Evolutionary conservation across 23 red algal genomes (phyloP), one percentile per base, ranked within the genome.

Genomic region (Gracilaria domingensis): DNA sequence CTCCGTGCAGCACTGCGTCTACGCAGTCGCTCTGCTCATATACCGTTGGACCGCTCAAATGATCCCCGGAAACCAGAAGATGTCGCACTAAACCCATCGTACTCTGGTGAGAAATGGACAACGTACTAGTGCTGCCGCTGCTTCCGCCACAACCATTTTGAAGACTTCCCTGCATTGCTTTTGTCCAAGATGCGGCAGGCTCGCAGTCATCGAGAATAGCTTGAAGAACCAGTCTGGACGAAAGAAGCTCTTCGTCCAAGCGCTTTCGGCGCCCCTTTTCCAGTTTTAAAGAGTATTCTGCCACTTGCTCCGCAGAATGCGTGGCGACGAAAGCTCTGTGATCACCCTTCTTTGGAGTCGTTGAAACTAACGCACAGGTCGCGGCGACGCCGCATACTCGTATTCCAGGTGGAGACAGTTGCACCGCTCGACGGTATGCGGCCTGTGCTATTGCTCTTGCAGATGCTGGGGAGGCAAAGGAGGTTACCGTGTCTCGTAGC

Each of bases 191-290:
- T 69, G 30, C 32, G 26, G 11, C 30, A 32, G 64, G 64, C 26
- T 77, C 72, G 28, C 82, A 79, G 26, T 65, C 92, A 47, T 94
- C 92, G 17, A 94, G 35, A 28, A 94, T 72, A 14, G 92, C 92
- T 61, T 94, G 92, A 32, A 94, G 67, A n/a, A 94, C 92, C 12
- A 94, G 69, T 23, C 83, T 75, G 21, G 92, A 94, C 39, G 84
- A 45, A 32, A 94, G 44, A 18, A 37, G 30, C 54, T 94, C 92
- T 73, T 94, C 92, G 4, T 80, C 82, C 18, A 55, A 66, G 29
- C 92, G 92, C 45, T 66, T 76, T 30, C 92, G 79, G 34, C 37
- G 47, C 38, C 73, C 92, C 38, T 75, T 87, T 4, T 88, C 50
- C 49, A 94, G 24, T 11, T 54, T 82, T 45, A 94, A 42, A 58